Evolutionary conservation across 2,329 filamentous ascomycete genomes (phyloP), one percentile per base, ranked within the genome.

Genomic region (Talaromyces rugulosus): DNA sequence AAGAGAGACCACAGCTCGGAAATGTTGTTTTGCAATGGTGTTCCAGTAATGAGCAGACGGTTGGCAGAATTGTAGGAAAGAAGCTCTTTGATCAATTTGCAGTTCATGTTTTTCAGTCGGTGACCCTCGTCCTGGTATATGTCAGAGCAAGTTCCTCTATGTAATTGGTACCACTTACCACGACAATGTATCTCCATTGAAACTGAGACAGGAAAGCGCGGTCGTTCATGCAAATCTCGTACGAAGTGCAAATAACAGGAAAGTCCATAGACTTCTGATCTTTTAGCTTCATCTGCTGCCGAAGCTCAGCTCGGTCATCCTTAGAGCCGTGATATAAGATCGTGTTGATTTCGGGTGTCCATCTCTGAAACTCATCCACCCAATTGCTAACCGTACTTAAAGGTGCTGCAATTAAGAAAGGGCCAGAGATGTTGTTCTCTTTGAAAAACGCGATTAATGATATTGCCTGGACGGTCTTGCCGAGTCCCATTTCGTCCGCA

Each of bases 131-230:
- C 94, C 87, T 90, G 62, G 23, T 28, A 30, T 47, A 16, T 18
- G 57, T 62, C 34, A 62, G 56, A 40, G 8, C 33, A 44, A 36
- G 18, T n/a, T 27, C 23, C 30, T 16, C 9, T 40, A 14, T 4
- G 5, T 44, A 27, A 16, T 40, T 30, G 8, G 12, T 2, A 33
- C 14, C 36, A 72, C 71, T 65, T 77, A 89, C 89, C 64, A 99
- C 96, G 67, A 99, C 95, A 70, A 99, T 97, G 68, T 96, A 97
- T 59, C 96, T 92, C 95, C 95, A 99, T 40, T 92, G 89, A 61
- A 96, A 94, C 62, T 89, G 89, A 0, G 87, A 87, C 5, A 99
- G 79, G 40, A 88, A 88, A 58, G 92, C 89, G 42, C 91, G 87
- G 72, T 99, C 95, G 68, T 92, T 89, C 77, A 99, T 88, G 59